These are phyloP conservation scores for Citropsis articulata DNA, from an alignment of 345 rosid species.

Conservation along the genomic window DNA sequence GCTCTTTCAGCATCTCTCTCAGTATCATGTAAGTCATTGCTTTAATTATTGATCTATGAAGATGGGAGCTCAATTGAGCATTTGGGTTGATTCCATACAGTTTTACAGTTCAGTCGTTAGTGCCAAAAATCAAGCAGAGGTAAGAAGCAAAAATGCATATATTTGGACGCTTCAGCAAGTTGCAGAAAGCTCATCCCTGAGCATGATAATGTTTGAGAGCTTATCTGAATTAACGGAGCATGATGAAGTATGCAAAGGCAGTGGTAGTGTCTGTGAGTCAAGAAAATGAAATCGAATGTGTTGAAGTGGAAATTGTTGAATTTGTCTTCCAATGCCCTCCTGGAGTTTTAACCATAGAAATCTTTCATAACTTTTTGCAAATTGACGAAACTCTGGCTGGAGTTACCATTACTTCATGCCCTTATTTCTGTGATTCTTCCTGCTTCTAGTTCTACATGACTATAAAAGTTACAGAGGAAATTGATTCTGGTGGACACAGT, in stretches of 20 bases:
- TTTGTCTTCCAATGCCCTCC: not conserved
- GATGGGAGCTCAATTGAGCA: not conserved
- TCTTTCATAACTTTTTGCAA: not conserved
- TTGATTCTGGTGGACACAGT: not conserved
- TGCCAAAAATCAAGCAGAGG: not conserved
- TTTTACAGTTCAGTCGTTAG: not conserved
- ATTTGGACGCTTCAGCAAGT: not conserved
- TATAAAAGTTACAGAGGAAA: not conserved
- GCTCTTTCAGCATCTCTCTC: not conserved
- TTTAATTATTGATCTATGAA: not conserved
- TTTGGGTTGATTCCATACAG: not conserved
- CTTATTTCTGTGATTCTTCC: not conserved
- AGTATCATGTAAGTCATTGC: not conserved
- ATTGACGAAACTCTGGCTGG: not conserved
- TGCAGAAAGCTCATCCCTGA: not conserved
- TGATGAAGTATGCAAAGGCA: not conserved
- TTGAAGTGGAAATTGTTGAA: not conserved
- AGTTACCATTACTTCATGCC: not conserved
- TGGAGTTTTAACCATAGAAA: not conserved
- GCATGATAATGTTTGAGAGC: not conserved
- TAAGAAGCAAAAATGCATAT: not conserved
- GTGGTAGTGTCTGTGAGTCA: not conserved
- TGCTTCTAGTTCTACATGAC: not conserved
- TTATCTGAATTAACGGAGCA: not conserved
- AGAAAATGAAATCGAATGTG: not conserved